Evolutionary conservation across 805 yeast species (phyloP), one percentile per base, ranked within the genome.

Genomic region (Saccharomycopsis fermentans): DNA sequence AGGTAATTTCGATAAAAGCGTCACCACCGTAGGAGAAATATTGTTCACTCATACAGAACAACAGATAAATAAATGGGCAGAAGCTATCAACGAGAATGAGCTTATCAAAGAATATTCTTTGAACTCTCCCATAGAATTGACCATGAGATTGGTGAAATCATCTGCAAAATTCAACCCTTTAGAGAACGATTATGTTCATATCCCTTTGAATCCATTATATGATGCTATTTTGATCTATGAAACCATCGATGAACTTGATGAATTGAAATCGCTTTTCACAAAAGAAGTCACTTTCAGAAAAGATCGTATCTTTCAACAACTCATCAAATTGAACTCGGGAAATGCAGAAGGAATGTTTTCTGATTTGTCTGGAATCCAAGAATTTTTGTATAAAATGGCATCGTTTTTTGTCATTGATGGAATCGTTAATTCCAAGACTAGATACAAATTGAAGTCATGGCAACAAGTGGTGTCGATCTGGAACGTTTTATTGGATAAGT

Each of bases 181-280:
- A 54, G 73, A 76, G 6, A 80, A 78, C 55, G 73, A 73, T 4
- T 67, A 68, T n/a, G 64, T 77, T 3, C 68, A 72, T 17, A 77
- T 90, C 35, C 83, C 84, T 58, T 70, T 91, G 59, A 78, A 82
- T n/a, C 86, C 90, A 6, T 74, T 92, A 32, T 87, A 82, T 69
- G 97, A 92, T 71, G 83, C 95, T 3, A 79, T 88, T 29, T 75
- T 91, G 65, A 95, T 94, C 1, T 91, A 85, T 67, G 81, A 84
- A 59, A 83, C 90, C 3, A 76, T 91, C 53, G 82, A 84, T 55
- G 86, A 84, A 65, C 71, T 77, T 17, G 82, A 80, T n/a, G 77
- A 76, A 55, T 76, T 94, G 56, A 76, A 81, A 51, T 74, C 76
- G 37, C 83, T 83, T 60, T 83, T 87, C 63, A 81, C 82, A 56